Base-by-base conservation (phyloP, 306 rosid genomes). In the Delonix regia region DNA sequence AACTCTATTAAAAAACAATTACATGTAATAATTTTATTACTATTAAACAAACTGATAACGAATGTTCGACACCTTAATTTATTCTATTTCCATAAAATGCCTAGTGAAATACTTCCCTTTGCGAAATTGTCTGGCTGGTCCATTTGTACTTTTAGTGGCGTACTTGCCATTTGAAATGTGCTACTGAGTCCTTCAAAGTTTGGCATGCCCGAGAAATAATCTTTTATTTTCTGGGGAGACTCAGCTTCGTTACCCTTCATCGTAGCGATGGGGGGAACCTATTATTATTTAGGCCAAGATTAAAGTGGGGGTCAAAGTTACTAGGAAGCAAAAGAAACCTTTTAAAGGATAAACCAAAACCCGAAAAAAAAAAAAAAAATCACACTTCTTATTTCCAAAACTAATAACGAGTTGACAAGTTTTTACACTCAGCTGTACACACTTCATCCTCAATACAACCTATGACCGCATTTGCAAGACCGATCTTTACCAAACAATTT, bases 341-440 rank as follows among this genome's bases (percentile, higher is more conserved):
- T 59, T 57, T 72, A 55, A 22, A 24, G 42, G 34, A 41, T 65
- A 53, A 53, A 49, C 5, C 0, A 7, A 12, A n/a, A n/a, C n/a
- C n/a, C n/a, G n/a, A n/a, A n/a, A n/a, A n/a, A n/a, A 59, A n/a
- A 44, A 49, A 59, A 69, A 78, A 82, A 73, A 83, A 81, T 82
- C 93, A 84, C 95, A 88, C 95, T 27, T 39, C 22, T 84, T 75
- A 79, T 83, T 83, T 81, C 82, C 82, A 60, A 87, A 82, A 87
- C 61, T 72, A 83, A 79, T 33, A n/a, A 80, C 69, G 70, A 83
- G 85, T 81, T 57, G 63, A 78, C 79, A 75, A 83, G 86, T 64
- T 79, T 82, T 83, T 89, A 89, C 90, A 83, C 90, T 86, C 94
- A 65, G 86, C 96, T 90, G 91, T 92, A 92, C 96, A 92, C 88